These are phyloP conservation scores for Phytopythium kandeliae DNA, from an alignment of 352 stramenopile genomes.

Conservation along the genomic window DNA sequence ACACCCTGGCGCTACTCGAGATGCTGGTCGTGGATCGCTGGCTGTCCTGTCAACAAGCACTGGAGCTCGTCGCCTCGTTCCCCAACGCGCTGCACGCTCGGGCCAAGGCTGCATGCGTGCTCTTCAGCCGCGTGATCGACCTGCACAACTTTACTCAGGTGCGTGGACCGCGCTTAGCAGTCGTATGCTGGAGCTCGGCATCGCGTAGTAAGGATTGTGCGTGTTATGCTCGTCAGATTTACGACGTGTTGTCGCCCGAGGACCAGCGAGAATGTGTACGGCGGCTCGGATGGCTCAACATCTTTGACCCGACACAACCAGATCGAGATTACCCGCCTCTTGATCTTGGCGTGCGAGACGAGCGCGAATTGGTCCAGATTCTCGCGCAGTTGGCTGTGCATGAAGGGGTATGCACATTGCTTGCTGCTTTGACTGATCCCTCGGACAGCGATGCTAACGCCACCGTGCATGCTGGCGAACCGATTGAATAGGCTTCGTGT, in stretches of 20 bases:
- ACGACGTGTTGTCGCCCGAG: constrained; percentile 33
- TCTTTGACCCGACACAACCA: constrained; percentile 69
- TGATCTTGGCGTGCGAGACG: constrained; percentile 64
- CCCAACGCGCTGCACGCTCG: constrained; percentile 44
- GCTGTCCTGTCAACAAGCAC: constrained; percentile 44
- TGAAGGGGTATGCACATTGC: constrained; percentile 37
- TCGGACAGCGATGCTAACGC: background rate
- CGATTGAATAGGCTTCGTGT: background rate
- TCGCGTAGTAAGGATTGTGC: background rate
- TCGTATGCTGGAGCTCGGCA: background rate
- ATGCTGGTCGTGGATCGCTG: constrained; percentile 45
- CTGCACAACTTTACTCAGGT: constrained; percentile 70
- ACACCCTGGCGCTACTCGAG: constrained; percentile 35
- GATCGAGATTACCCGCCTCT: constrained; percentile 69
- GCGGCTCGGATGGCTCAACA: constrained; percentile 81
- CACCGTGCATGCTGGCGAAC: too few relatives aligned
- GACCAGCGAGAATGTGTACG: constrained; percentile 59
- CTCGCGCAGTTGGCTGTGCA: constrained; percentile 62
- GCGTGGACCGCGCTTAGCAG: background rate
- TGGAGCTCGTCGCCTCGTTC: constrained; percentile 29
- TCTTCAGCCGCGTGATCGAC: constrained; percentile 69
- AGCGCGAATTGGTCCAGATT: constrained; percentile 74
- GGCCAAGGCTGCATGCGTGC: constrained; percentile 39
- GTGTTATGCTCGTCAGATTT: constrained; percentile 23
- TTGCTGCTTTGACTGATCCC: background rate